These are phyloP conservation scores for Gaeumannomyces tritici DNA, from an alignment of 2,329 filamentous ascomycete genomes.

Conservation along the genomic window DNA sequence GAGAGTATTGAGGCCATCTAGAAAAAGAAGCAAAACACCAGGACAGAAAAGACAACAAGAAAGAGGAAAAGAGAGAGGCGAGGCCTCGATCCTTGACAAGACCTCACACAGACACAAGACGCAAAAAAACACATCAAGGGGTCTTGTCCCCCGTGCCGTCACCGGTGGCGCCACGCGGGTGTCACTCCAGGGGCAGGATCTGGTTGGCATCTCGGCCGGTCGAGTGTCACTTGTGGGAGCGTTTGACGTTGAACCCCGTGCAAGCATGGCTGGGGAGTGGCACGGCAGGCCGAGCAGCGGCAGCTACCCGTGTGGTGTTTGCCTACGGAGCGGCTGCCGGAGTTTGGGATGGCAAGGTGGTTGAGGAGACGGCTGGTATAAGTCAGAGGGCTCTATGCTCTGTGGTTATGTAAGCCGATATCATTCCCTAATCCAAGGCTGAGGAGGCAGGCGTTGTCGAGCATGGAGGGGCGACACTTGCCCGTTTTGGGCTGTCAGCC, in stretches of 20 bases:
- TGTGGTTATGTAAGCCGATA: no score
- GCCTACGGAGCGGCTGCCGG: no score
- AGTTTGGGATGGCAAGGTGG: no score
- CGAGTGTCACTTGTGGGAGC: background rate
- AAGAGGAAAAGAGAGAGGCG: background rate
- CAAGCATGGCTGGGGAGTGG: background rate
- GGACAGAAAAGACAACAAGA: background rate
- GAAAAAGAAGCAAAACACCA: background rate
- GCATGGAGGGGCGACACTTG: no score
- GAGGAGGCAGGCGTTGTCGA: no score
- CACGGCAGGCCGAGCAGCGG: background rate
- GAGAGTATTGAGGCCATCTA: background rate
- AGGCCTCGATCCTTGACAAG: background rate
- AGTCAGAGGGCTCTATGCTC: no score
- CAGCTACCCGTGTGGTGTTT: no score
- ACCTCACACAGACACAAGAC: background rate
- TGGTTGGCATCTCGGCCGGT: background rate
- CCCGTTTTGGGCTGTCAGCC: no score
- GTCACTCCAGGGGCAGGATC: background rate
- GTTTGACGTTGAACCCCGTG: no score
- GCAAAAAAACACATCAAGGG: background rate
- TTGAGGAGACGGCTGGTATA: no score
- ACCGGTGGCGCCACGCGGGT: background rate
- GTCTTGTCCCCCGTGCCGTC: background rate
- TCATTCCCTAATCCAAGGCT: no score